These are phyloP conservation scores for Beauveria sp. DNA, from an alignment of 2,329 filamentous ascomycete genomes.

Conservation along the genomic window DNA sequence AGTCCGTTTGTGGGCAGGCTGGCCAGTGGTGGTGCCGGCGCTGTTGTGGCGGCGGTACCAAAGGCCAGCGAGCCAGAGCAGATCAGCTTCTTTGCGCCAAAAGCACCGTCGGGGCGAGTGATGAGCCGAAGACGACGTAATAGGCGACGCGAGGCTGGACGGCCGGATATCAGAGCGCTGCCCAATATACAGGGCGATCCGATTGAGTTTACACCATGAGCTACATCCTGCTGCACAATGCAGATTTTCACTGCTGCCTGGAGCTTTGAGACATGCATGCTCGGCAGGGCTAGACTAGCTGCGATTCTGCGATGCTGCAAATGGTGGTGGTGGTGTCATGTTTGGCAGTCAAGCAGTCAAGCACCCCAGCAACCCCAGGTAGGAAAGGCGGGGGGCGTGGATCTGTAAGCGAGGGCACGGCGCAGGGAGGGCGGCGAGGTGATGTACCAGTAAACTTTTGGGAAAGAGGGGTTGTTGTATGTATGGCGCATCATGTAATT, in stretches of 20 bases:
- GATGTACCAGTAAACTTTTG: neutral
- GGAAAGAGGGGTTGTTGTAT: neutral
- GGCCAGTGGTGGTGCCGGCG: neutral
- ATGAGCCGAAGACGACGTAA: constrained; percentile 14
- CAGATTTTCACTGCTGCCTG: neutral
- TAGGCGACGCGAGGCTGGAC: constrained; percentile 17
- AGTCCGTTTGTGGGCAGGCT: constrained; percentile 25
- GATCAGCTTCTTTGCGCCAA: constrained; percentile 1
- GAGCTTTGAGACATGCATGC: constrained; percentile 5
- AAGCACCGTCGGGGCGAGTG: constrained; percentile 1
- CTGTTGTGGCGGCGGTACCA: neutral
- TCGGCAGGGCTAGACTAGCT: neutral
- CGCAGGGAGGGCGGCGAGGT: neutral
- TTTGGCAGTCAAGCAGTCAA: neutral
- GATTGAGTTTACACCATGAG: constrained; percentile 20
- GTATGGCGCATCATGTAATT: constrained; percentile 5
- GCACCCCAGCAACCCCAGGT: neutral
- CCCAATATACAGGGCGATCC: constrained; percentile 26
- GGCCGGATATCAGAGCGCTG: constrained; percentile 26
- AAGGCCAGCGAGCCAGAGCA: neutral
- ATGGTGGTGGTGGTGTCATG: constrained; percentile 2
- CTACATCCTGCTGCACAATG: neutral
- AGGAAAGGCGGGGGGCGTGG: neutral
- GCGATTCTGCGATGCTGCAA: neutral
- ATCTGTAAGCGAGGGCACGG: neutral